Evolutionary conservation across 129 eudicot species (phyloP).

Genomic region (Tanacetum coccineum): DNA sequence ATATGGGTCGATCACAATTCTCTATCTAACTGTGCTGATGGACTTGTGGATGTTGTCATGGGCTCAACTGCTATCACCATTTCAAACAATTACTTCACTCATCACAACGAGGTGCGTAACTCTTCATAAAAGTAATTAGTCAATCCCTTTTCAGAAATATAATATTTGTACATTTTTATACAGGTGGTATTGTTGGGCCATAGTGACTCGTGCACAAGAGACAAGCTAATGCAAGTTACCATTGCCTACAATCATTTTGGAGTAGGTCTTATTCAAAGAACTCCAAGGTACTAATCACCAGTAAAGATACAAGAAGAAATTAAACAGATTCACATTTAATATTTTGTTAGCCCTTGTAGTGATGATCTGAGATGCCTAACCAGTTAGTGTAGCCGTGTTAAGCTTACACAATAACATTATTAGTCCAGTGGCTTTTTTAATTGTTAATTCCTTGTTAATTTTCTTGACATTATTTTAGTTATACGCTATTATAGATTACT

Average conservation of each 20-base stretch:
- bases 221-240: too few relatives aligned
- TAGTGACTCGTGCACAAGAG: too few relatives aligned
- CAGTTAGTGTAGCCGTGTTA: slow-evolving; percentile 9
- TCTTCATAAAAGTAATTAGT: slow-evolving; percentile 2
- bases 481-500: too few relatives aligned
- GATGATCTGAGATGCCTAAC: slow-evolving; percentile 4
- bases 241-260: too few relatives aligned
- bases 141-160: not conserved
- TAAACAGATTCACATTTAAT: too few relatives aligned
- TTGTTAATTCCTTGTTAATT: slow-evolving; percentile 6
- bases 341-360: slow-evolving; percentile 5
- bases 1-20: too few relatives aligned
- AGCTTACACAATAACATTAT: slow-evolving; percentile 20
- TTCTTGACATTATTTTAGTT: not conserved
- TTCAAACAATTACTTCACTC: too few relatives aligned
- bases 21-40: too few relatives aligned
- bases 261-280: too few relatives aligned
- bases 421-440: slow-evolving; percentile 10
- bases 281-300: slow-evolving; percentile 23
- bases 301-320: slow-evolving; percentile 20
- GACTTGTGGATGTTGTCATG: too few relatives aligned
- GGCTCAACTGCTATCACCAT: too few relatives aligned
- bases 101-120: slow-evolving; percentile 71
- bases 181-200: slow-evolving; percentile 95
- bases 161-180: slow-evolving; percentile 6